Evolutionary conservation across 495 filamentous ascomycete genomes (phyloP).

Genomic region (Aspergillus cavernicola): DNA sequence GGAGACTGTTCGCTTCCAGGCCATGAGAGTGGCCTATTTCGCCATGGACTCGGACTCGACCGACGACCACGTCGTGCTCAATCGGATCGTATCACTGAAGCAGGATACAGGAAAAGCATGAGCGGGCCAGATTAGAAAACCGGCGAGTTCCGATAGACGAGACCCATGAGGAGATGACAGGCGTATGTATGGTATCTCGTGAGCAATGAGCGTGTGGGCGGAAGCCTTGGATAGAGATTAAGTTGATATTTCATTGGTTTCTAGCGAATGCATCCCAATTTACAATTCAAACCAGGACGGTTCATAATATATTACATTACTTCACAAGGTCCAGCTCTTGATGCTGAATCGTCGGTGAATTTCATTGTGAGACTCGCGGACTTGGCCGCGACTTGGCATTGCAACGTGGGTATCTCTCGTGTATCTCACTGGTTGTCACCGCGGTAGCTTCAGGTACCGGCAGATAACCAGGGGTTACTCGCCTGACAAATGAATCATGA

Average conservation of each 20-base stretch:
- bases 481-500: too few species aligned
- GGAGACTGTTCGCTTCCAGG: slow-evolving; percentile 87
- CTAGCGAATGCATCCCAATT: background rate
- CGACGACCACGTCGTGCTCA: slow-evolving; percentile 74
- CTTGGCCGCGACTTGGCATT: slow-evolving; percentile 15
- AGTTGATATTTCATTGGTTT: slow-evolving; percentile 2
- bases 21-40: slow-evolving; percentile 84
- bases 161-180: background rate
- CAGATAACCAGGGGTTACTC: background rate
- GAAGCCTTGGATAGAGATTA: background rate
- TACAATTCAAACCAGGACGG: background rate
- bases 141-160: background rate
- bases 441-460: background rate
- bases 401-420: slow-evolving; percentile 15
- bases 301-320: background rate
- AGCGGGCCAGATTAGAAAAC: too few species aligned
- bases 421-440: slow-evolving; percentile 1
- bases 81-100: slow-evolving; percentile 90
- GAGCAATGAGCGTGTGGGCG: background rate
- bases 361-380: background rate
- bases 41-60: slow-evolving; percentile 77
- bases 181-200: background rate
- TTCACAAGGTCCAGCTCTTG: background rate
- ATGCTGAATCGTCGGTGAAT: slow-evolving; percentile 3
- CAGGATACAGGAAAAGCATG: slow-evolving; percentile 54